Evolutionary conservation across 805 yeast species (phyloP).

Genomic region (Hanseniaspora thailandica): DNA sequence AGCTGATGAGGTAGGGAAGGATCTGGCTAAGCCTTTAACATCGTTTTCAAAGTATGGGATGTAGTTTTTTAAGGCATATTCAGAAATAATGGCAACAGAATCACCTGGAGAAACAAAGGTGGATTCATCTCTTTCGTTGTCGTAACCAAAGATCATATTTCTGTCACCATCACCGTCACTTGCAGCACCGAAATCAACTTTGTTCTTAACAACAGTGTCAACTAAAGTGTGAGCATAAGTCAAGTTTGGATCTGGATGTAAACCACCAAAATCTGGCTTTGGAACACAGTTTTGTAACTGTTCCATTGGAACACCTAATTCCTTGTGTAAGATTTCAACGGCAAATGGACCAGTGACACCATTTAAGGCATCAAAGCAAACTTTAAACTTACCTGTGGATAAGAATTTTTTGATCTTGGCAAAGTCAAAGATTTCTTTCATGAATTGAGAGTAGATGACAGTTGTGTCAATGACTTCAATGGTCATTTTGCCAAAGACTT

Average conservation of each 20-base stretch:
- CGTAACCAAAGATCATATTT: conserved; percentile 94
- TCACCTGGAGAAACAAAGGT: conserved; percentile 97
- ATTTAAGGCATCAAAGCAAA: conserved; percentile 79
- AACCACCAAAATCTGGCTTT: conserved; percentile 86
- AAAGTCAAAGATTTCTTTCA: conserved; percentile 82
- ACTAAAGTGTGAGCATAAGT: conserved; percentile 87
- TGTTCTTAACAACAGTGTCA: conserved; percentile 65
- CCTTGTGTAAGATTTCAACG: conserved; percentile 65
- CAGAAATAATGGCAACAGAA: conserved; percentile 93
- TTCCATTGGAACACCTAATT: conserved; percentile 53
- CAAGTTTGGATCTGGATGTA: conserved; percentile 95
- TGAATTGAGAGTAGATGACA: conserved; percentile 59
- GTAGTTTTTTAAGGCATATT: conserved; percentile 52
- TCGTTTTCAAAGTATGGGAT: conserved; percentile 92
- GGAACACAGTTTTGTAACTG: conserved; percentile 73
- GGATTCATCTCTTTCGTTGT: conserved; percentile 23
- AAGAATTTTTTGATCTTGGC: conserved; percentile 64
- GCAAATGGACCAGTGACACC: conserved; percentile 99
- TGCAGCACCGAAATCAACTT: conserved; percentile 91
- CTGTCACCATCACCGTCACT: conserved; percentile 99
- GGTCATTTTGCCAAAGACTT: conserved; percentile 35
- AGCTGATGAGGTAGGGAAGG: conserved; percentile 96
- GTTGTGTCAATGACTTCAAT: conserved; percentile 80
- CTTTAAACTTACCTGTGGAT: conserved; percentile 43
- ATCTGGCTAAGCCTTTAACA: conserved; percentile 84